Conservation (phyloP, 1,139 yeast species). For the Geotrichum citri-aurantii region DNA sequence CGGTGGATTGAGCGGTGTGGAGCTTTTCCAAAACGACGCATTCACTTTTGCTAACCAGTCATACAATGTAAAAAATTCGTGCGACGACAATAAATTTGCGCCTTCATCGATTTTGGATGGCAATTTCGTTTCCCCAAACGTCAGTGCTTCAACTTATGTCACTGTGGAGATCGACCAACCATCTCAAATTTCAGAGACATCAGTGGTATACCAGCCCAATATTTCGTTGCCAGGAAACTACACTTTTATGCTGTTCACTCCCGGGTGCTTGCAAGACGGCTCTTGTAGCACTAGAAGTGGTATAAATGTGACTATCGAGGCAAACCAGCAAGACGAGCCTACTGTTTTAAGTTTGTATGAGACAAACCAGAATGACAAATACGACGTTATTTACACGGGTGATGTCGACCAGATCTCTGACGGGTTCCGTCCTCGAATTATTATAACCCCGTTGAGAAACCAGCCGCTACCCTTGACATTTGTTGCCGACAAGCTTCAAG, state of each 20-base stretch:
- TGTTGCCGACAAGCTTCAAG: conserved; percentile 69
- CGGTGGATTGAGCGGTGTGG: conserved; percentile 68
- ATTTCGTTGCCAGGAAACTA: conserved; percentile 71
- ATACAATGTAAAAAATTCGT: conserved; percentile 54
- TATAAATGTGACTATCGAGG: conserved; percentile 65
- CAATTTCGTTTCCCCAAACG: conserved; percentile 19
- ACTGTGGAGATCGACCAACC: conserved; percentile 35
- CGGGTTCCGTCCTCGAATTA: conserved; percentile 46
- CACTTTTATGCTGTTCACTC: conserved; percentile 67
- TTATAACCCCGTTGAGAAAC: conserved; percentile 32
- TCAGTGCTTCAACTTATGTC: conserved; percentile 34
- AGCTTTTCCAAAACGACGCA: conserved; percentile 58
- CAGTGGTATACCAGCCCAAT: conserved; percentile 62
- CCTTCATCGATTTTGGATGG: conserved; percentile 31
- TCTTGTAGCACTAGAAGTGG: conserved; percentile 69
- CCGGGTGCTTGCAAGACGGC: conserved; percentile 71
- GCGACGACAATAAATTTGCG: conserved; percentile 19
- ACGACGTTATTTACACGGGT: conserved; percentile 72
- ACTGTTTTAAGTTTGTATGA: conserved; percentile 54
- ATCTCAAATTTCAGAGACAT: conserved; percentile 36
- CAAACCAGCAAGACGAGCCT: conserved; percentile 40
- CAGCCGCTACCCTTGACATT: conserved; percentile 44
- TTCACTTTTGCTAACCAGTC: conserved; percentile 69
- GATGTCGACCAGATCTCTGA: conserved; percentile 49
- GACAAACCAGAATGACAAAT: conserved; percentile 72